Evolutionary conservation across 169 alveolate genomes (phyloP).

Genomic region (Plasmodium fragile): DNA sequence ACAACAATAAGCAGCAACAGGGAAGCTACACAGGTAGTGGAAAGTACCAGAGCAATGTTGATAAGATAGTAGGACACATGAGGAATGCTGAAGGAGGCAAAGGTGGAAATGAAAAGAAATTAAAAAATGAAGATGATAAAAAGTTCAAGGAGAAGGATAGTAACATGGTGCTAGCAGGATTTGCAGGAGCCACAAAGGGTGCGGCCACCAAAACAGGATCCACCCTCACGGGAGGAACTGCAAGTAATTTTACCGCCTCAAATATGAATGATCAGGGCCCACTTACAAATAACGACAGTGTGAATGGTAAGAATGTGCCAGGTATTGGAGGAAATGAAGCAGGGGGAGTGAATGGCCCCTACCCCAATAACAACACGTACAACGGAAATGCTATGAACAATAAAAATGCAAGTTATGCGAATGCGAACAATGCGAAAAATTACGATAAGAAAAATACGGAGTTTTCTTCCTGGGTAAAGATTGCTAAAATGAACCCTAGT

Average conservation of each 20-base stretch:
- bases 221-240: background rate
- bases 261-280: background rate
- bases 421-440: conserved; percentile 37
- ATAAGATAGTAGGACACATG: conserved; percentile 2
- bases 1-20: conserved; percentile 18
- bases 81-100: conserved; percentile 13
- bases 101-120: conserved; percentile 13
- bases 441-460: conserved; percentile 62
- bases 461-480: conserved; percentile 61
- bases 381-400: background rate
- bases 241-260: background rate
- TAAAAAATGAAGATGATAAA: conserved; percentile 23
- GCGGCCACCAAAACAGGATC: background rate
- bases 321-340: background rate
- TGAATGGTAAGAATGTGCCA: background rate
- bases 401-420: conserved; percentile 25
- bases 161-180: background rate
- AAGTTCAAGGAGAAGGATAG: conserved; percentile 22
- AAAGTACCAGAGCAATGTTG: conserved; percentile 13
- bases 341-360: background rate
- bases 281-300: background rate
- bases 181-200: background rate
- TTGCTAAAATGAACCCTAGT: conserved; percentile 51
- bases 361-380: background rate
- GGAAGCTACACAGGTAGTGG: background rate